These are phyloP conservation scores for Schizophyllum amplum DNA, from an alignment of 1,284 basidiomycete species.

Conservation along the genomic window DNA sequence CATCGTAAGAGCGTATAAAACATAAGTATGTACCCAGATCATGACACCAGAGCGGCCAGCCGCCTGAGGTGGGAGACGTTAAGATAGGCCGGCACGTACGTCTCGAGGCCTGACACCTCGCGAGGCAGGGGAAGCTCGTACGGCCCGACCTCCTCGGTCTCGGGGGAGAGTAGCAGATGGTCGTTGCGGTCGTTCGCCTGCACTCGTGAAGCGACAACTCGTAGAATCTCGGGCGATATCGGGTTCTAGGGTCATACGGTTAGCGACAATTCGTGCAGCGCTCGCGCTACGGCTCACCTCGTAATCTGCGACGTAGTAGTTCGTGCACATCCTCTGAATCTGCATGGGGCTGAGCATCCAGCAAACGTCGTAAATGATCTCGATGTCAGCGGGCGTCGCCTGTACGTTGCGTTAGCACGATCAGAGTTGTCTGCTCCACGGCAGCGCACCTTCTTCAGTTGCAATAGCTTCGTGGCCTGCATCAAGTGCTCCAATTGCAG, in stretches of 20 bases:
- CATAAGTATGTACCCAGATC: constrained; percentile 9
- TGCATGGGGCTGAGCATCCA: constrained; percentile 99
- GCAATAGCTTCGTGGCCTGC: constrained; percentile 98
- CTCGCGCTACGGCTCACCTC: constrained; percentile 49
- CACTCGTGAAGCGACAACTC: constrained; percentile 92
- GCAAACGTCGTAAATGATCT: constrained; percentile 98
- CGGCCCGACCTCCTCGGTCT: constrained; percentile 91
- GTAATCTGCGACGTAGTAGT: constrained; percentile 98
- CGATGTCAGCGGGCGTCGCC: constrained; percentile 90
- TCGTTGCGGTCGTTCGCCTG: constrained; percentile 93
- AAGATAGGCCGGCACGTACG: constrained; percentile 82
- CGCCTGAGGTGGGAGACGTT: constrained; percentile 78
- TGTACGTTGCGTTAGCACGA: constrained; percentile 21
- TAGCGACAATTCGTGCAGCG: constrained; percentile 4
- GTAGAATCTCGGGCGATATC: constrained; percentile 92
- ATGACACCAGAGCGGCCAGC: constrained; percentile 76
- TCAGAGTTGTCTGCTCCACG: background rate
- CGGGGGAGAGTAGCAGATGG: constrained; percentile 87
- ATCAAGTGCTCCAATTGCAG: constrained; percentile 97
- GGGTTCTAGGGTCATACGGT: constrained; percentile 56
- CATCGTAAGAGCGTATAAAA: background rate
- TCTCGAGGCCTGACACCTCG: constrained; percentile 83
- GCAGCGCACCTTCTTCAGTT: constrained; percentile 85
- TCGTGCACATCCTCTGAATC: constrained; percentile 97
- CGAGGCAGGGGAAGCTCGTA: constrained; percentile 84